Percentiles rank a stretch among this genome's conserved stretches.
Conservation (phyloP, 371 early-diverging fungal genomes). For the Apophysomyces trapeziformis region DNA sequence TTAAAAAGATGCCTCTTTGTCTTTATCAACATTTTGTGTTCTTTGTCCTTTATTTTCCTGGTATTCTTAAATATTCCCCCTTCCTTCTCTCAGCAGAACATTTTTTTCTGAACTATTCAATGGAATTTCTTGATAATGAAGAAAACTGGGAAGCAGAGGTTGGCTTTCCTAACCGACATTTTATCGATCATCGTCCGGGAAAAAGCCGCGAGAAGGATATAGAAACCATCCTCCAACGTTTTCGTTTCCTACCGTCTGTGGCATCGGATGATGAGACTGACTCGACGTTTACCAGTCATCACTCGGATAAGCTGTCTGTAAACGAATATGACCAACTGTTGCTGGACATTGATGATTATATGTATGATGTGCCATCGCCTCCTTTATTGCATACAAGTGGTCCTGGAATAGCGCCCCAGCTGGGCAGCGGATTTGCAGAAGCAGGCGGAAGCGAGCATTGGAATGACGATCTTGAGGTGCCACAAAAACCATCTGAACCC, state of each 20-base stretch:
- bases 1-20: too few relatives aligned
- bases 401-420: neutral
- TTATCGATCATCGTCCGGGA: neutral
- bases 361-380: conserved; percentile 24
- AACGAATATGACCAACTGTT: conserved; percentile 12
- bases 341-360: conserved; percentile 35
- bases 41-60: neutral
- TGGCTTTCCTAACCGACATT: neutral
- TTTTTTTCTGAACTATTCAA: neutral
- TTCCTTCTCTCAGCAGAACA: neutral
- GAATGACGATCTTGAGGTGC: neutral
- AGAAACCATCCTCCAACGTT: neutral
- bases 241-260: neutral
- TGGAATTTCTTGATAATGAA: neutral
- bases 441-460: neutral
- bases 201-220: neutral
- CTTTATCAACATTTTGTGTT: neutral
- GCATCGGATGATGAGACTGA: conserved; percentile 28
- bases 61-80: conserved; percentile 1
- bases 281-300: conserved; percentile 30
- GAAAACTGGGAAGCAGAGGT: conserved; percentile 5
- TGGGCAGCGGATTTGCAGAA: neutral
- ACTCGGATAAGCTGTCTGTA: conserved; percentile 17
- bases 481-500: neutral
- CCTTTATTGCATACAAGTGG: neutral